phyloP scores from a whole-genome alignment of 768 basidiomycete species.

The Hypholoma sublateritium region DNA sequence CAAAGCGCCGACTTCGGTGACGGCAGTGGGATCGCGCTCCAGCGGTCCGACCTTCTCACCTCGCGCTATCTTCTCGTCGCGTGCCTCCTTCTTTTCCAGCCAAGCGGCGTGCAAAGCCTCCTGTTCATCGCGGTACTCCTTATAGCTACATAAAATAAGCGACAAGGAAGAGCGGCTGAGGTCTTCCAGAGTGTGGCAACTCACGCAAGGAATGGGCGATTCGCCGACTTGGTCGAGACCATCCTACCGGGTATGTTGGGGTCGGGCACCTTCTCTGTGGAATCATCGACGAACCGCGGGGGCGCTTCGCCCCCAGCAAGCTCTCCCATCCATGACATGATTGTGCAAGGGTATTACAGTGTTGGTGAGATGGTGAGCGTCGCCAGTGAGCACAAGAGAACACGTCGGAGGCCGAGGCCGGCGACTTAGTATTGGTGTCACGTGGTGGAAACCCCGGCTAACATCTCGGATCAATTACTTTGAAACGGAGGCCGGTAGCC shows the following conservation, averaged over 20 bases:
- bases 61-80: constrained; percentile 68
- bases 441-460: no score
- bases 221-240: constrained; percentile 82
- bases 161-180: background rate
- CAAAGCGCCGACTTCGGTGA: constrained; percentile 61
- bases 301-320: constrained; percentile 37
- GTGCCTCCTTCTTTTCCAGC: constrained; percentile 69
- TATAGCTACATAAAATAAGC: constrained; percentile 45
- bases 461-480: no score
- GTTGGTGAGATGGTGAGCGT: background rate
- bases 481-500: no score
- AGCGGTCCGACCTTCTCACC: constrained; percentile 75
- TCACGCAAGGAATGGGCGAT: constrained; percentile 81
- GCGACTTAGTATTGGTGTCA: background rate
- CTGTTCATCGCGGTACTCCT: constrained; percentile 62
- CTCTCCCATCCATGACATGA: constrained; percentile 71
- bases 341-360: background rate
- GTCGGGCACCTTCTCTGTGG: constrained; percentile 57
- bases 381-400: background rate
- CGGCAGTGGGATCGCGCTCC: constrained; percentile 71
- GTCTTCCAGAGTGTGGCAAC: constrained; percentile 9
- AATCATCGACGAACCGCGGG: constrained; percentile 36
- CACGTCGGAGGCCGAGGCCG: constrained; percentile 1
- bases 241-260: constrained; percentile 63
- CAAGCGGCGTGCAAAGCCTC: constrained; percentile 62